Base-by-base conservation (phyloP, 2,329 filamentous ascomycete genomes). In the Aspergillus tubingensis region DNA sequence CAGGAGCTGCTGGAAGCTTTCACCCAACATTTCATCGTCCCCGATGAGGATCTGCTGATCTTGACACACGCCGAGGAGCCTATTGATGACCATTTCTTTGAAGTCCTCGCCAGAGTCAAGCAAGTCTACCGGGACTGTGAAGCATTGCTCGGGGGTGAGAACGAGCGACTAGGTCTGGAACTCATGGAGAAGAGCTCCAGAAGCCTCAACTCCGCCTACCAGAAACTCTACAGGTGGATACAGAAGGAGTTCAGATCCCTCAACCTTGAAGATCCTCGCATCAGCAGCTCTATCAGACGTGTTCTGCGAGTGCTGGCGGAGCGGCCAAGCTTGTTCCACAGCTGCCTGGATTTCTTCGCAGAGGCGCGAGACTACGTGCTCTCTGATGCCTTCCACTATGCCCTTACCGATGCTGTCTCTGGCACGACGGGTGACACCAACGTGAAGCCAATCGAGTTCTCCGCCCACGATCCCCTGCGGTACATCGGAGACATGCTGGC, bases 401-500 rank as follows among this genome's bases (percentile, higher is more conserved):
- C 95, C 0, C 79, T 99, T 54, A 97, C 92, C 0, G 94, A 94
- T 39, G 84, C 81, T 1, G 80, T 83, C 11, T 79, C 85, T 5
- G 83, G 82, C 10, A 84, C 86, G 0, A 81, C 82, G 25, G 82
- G 84, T 48, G 85, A 90, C 63, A 79, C 80, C 23, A 84, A 84
- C 2, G 81, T 89, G 38, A 97, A 98, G 72, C 94, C 95, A 0
- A 99, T 99, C 65, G 94, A 99, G 72, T 86, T 98, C 68, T 90
- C 89, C 10, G 94, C 95, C 0, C 94, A 98, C 73, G 95, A 99
- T 71, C 89, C 92, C 1, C 79, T 98, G 25, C 87, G 95, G 19
- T 98, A 98, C 74, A 88, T 96, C 2, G 92, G 95, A 56, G 95
- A 99, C 72, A 99, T 99, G 93, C 84, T 99, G 13, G 95, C 95